phyloP scores from a whole-genome alignment of 1,284 basidiomycete species.

The Ustilago esculenta region DNA sequence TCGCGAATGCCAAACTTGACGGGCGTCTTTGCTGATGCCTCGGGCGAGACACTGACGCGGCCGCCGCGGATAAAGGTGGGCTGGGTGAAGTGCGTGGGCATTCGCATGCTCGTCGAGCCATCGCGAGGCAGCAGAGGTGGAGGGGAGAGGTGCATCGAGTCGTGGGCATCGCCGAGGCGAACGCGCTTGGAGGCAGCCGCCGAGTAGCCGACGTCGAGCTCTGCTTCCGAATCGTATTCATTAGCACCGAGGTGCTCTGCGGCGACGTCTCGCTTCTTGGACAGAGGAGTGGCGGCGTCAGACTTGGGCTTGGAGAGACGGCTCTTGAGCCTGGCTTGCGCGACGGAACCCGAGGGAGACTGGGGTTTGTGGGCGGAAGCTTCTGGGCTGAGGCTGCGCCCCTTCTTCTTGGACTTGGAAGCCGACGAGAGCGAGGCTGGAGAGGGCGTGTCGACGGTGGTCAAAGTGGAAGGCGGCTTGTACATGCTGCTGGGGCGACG shows the following conservation, averaged over 20 bases:
- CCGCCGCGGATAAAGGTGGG: constrained; percentile 49
- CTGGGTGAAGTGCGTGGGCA: constrained; percentile 41
- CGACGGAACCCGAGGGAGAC: constrained; percentile 7
- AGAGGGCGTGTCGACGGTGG: constrained; percentile 33
- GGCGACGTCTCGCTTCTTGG: constrained; percentile 10
- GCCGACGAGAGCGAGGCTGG: constrained; percentile 11
- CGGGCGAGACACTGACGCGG: constrained; percentile 45
- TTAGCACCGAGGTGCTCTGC: neutral
- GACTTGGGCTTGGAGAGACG: constrained; percentile 24
- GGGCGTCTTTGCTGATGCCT: constrained; percentile 28
- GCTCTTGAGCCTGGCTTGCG: constrained; percentile 22
- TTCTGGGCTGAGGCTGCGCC: constrained; percentile 39
- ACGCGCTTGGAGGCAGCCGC: constrained; percentile 21
- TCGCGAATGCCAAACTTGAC: constrained; percentile 27
- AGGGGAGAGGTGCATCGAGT: constrained; percentile 35
- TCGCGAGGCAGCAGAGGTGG: constrained; percentile 47
- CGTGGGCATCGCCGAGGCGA: constrained; percentile 19
- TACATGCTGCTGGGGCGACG: constrained; percentile 60
- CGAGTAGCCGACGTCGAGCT: constrained; percentile 4
- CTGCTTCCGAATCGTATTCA: constrained; percentile 37
- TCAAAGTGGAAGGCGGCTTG: constrained; percentile 53
- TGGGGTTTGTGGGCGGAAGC: constrained; percentile 14
- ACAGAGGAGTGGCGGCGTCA: constrained; percentile 7
- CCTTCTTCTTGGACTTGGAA: constrained; percentile 41
- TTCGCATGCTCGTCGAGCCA: constrained; percentile 27